phyloP scores from a whole-genome alignment of 257 asterid genomes.

The Vinca minor region DNA sequence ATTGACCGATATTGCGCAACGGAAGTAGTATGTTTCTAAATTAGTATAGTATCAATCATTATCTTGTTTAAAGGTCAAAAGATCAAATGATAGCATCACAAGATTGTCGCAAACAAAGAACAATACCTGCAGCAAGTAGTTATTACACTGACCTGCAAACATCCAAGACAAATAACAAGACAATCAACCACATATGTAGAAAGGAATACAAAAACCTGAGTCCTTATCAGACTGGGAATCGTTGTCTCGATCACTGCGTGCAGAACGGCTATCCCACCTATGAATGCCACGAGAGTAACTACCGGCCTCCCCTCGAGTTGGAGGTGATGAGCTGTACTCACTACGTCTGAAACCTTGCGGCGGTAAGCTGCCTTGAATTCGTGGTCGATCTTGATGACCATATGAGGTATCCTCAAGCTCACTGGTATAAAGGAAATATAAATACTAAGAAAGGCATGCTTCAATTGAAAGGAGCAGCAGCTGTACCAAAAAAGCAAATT shows the following conservation, averaged over 20 bases:
- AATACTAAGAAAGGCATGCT: conserved; percentile 12
- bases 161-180: not conserved
- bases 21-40: not conserved
- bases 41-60: not conserved
- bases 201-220: conserved; percentile 48
- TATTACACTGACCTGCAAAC: not conserved
- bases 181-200: conserved; percentile 1
- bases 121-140: not conserved
- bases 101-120: not conserved
- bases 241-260: conserved; percentile 59
- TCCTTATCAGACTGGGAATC: conserved; percentile 74
- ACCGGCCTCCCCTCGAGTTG: conserved; percentile 55
- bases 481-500: not conserved
- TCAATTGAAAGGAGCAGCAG: not conserved
- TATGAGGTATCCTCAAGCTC: conserved; percentile 51
- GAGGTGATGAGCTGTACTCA: conserved; percentile 70
- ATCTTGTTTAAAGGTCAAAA: not conserved
- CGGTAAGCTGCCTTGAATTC: conserved; percentile 38
- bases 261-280: conserved; percentile 75
- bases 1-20: too few species aligned
- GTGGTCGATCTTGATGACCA: conserved; percentile 49
- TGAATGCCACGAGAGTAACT: conserved; percentile 38
- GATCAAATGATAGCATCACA: not conserved
- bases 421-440: conserved; percentile 34
- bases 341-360: conserved; percentile 50